phyloP scores from a whole-genome alignment of 75 land plant species.

The Pinus taeda region DNA sequence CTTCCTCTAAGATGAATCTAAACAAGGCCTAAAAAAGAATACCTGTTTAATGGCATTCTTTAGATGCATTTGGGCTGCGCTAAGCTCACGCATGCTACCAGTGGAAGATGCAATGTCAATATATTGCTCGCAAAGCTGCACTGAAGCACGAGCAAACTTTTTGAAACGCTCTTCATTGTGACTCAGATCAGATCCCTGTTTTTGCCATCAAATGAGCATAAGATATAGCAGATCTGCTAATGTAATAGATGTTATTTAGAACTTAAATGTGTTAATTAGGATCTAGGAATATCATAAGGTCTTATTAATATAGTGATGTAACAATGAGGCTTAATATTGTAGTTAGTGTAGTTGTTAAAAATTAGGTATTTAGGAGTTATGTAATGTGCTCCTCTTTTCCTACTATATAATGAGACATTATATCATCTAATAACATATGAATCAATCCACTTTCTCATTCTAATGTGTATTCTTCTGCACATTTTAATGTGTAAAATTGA shows the following conservation, averaged over 20 bases:
- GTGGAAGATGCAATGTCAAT: slow-evolving; percentile 53
- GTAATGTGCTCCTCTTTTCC: too few relatives aligned
- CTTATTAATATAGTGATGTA: too few relatives aligned
- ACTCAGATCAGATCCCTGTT: slow-evolving; percentile 82
- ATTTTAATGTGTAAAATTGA: too few relatives aligned
- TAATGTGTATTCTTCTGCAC: too few relatives aligned
- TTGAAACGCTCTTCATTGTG: slow-evolving; percentile 61
- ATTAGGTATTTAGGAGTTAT: too few relatives aligned
- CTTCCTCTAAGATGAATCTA: not conserved
- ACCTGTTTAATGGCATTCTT: slow-evolving; percentile 78
- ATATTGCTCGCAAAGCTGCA: slow-evolving; percentile 74
- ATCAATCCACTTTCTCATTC: too few relatives aligned
- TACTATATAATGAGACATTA: too few relatives aligned
- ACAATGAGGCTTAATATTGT: too few relatives aligned
- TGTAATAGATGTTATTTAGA: not conserved
- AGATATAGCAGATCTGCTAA: not conserved
- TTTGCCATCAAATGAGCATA: slow-evolving; percentile 1
- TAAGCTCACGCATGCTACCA: slow-evolving; percentile 57
- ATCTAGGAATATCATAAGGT: too few relatives aligned
- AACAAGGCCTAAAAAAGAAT: not conserved
- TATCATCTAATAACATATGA: too few relatives aligned
- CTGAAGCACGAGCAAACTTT: slow-evolving; percentile 65
- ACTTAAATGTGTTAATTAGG: too few relatives aligned
- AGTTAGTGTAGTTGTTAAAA: too few relatives aligned
- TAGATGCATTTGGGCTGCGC: slow-evolving; percentile 84